Conservation (phyloP, 2,329 filamentous ascomycete species). For the Sporothrix globosa region DNA sequence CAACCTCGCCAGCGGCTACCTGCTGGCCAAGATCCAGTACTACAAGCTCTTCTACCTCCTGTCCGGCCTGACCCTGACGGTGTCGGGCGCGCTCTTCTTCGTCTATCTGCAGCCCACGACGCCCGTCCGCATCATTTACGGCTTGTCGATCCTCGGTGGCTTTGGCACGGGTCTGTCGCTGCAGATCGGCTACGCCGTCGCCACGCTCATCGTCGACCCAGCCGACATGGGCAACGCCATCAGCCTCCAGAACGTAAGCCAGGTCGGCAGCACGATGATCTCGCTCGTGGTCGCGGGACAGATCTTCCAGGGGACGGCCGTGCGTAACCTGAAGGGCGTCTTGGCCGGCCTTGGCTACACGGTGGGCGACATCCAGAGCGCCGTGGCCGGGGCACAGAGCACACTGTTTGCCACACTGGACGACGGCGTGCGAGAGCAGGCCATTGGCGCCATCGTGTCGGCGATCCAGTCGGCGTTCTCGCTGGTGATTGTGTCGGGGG, state of each 20-base stretch:
- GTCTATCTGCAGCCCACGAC: constrained; percentile 36
- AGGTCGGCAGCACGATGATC: constrained; percentile 40
- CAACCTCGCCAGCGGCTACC: constrained; percentile 36
- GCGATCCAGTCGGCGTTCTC: constrained; percentile 38
- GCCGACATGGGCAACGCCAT: constrained; percentile 37
- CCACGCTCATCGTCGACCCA: constrained; percentile 36
- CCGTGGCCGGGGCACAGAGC: constrained; percentile 19
- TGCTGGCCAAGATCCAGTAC: constrained; percentile 31
- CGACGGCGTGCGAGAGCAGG: background rate
- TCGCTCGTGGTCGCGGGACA: constrained; percentile 40
- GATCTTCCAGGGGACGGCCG: constrained; percentile 35
- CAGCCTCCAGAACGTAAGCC: constrained; percentile 41
- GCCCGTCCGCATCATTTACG: constrained; percentile 36
- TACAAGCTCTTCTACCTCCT: constrained; percentile 38
- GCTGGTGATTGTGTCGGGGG: constrained; percentile 34
- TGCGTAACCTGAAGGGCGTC: background rate
- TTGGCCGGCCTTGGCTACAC: background rate
- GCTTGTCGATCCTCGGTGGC: constrained; percentile 35
- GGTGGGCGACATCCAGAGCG: background rate
- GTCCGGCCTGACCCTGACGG: constrained; percentile 34
- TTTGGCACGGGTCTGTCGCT: constrained; percentile 38
- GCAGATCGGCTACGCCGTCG: constrained; percentile 42
- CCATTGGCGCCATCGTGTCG: constrained; percentile 40
- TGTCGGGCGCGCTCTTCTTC: constrained; percentile 35
- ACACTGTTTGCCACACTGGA: background rate